Evolutionary conservation across 345 rosid genomes (phyloP).

Genomic region (Hypericum perforatum): DNA sequence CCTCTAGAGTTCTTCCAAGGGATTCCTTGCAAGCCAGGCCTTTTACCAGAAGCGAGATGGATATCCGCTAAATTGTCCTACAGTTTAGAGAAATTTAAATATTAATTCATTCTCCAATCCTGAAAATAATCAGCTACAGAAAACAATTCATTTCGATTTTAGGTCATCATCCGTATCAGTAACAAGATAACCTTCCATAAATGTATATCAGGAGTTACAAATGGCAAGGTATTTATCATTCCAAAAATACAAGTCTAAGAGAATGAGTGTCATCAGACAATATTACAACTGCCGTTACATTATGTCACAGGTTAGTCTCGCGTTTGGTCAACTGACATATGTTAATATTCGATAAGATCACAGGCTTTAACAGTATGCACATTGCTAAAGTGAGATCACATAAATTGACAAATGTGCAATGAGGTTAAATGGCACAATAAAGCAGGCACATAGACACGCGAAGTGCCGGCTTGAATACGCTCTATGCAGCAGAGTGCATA

Average conservation of each 20-base stretch:
- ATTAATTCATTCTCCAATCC: constrained; percentile 16
- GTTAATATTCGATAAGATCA: neutral
- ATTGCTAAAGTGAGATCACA: no score
- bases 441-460: no score
- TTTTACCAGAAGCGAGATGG: constrained; percentile 38
- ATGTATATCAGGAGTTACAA: neutral
- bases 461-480: no score
- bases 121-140: constrained; percentile 5
- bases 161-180: constrained; percentile 12
- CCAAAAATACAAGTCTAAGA: constrained; percentile 9
- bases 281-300: no score
- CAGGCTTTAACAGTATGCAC: no score
- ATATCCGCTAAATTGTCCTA: constrained; percentile 52
- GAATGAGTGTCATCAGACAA: neutral
- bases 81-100: constrained; percentile 16
- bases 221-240: neutral
- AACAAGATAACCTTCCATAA: constrained; percentile 21
- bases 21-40: constrained; percentile 48
- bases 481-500: no score
- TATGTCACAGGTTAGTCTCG: no score
- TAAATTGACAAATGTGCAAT: no score
- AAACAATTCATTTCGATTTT: constrained; percentile 2
- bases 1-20: constrained; percentile 61
- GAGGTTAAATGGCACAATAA: no score
- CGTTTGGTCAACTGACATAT: neutral